Percentiles rank a stretch among this genome's conserved stretches.
These are phyloP conservation scores for Apiotrichum laibachii DNA, from an alignment of 1,284 basidiomycete species.

Conservation along the genomic window DNA sequence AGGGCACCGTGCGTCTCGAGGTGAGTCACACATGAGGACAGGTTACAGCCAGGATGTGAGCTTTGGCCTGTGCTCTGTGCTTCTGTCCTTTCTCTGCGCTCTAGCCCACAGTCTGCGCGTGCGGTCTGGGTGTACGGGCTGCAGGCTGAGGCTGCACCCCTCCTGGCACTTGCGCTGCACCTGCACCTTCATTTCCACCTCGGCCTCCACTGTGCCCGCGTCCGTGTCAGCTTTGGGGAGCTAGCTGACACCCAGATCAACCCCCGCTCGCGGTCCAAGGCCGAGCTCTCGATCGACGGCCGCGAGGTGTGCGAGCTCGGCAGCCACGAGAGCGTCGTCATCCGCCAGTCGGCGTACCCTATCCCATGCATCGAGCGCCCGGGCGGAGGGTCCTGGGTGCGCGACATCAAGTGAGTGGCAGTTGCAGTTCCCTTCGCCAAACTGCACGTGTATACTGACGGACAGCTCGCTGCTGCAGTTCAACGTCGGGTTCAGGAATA, in stretches of 20 bases:
- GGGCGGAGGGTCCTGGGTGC: conserved; percentile 88
- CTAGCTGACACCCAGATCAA: conserved; percentile 63
- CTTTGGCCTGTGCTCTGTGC: neutral
- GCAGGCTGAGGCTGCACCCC: no score
- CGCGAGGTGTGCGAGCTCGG: conserved; percentile 73
- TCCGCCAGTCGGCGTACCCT: conserved; percentile 80
- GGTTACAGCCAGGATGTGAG: no score
- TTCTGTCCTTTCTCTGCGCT: no score
- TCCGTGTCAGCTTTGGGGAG: no score
- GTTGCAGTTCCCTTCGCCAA: neutral
- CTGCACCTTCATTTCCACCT: no score
- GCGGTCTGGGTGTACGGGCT: no score
- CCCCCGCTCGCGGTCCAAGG: conserved; percentile 75
- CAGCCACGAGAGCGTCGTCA: conserved; percentile 78
- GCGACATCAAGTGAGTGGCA: conserved; percentile 73
- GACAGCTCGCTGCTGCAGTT: conserved; percentile 72
- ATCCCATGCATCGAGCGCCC: conserved; percentile 89
- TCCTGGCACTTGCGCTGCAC: no score
- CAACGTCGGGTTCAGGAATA: conserved; percentile 86
- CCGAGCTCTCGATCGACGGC: conserved; percentile 90
- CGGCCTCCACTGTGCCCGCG: neutral
- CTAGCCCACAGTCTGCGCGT: no score
- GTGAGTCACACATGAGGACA: conserved; percentile 54
- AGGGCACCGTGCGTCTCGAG: conserved; percentile 69
- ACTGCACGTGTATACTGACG: neutral